phyloP scores from a whole-genome alignment of 805 yeast genomes.

The Kluyveromyces aestuarii region DNA sequence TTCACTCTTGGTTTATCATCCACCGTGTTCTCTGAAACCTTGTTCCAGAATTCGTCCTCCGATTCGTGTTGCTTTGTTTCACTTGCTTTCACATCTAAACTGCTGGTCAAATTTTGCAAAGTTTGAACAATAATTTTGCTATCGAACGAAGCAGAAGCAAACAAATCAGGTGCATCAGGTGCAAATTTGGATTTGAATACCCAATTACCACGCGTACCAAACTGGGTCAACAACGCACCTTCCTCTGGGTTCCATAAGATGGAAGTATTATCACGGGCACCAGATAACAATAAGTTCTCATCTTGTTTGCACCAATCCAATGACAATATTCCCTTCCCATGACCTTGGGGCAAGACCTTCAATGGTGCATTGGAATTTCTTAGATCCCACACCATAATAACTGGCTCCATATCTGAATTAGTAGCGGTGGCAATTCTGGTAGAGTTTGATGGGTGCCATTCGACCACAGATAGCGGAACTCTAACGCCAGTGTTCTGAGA shows the following conservation, averaged over 20 bases:
- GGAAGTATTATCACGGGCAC: conserved; percentile 87
- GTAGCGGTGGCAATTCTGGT: conserved; percentile 86
- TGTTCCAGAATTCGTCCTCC: conserved; percentile 83
- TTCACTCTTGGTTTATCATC: conserved; percentile 64
- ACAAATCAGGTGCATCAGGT: conserved; percentile 77
- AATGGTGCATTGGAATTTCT: conserved; percentile 92
- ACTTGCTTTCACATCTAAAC: conserved; percentile 21
- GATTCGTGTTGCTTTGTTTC: conserved; percentile 25
- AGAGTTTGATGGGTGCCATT: conserved; percentile 90
- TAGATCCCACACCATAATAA: conserved; percentile 85
- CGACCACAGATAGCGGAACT: conserved; percentile 70
- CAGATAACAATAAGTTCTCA: conserved; percentile 66
- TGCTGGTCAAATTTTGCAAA: conserved; percentile 53
- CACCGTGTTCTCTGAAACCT: conserved; percentile 56
- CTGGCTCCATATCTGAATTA: conserved; percentile 69
- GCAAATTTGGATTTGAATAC: conserved; percentile 83
- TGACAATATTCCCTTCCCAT: conserved; percentile 78
- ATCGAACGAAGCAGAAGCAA: conserved; percentile 84
- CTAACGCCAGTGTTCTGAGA: conserved; percentile 41
- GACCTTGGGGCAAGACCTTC: conserved; percentile 54
- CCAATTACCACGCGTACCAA: conserved; percentile 92
- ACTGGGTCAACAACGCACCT: conserved; percentile 69
- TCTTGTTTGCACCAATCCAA: conserved; percentile 92
- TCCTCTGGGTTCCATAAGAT: conserved; percentile 82
- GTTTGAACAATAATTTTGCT: conserved; percentile 76